Base-by-base conservation (phyloP, 192 early-diverging fungal species). In the Linnemannia zychae region DNA sequence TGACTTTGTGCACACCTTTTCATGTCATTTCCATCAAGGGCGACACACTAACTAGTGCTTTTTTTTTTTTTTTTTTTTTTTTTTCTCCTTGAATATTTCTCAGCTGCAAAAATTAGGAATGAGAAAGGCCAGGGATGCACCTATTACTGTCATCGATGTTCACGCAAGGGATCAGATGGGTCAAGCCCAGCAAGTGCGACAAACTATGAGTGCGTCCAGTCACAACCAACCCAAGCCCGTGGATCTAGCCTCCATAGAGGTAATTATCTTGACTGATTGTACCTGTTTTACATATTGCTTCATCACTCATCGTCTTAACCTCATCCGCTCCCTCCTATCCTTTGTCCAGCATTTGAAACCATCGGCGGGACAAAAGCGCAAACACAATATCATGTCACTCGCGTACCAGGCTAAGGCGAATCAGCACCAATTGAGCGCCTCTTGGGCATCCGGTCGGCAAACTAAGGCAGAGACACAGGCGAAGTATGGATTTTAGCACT, bases 381-480 rank as follows among this genome's bases (percentile, higher is more conserved):
- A 93, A 74, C 92, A 95, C 87, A 96, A 96, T 74, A 91, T 95
- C 74, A 93, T 95, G 92, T 94, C 92, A 36, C 78, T 96, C 47
- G 95, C 95, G 15, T 89, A 91, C 65, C 92, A 95, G 79, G 93
- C 95, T n/a, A 90, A 92, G 68, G 92, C 90, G 31, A 94, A 92
- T 71, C 91, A 93, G 70, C 82, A 84, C 40, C 89, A 91, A 57
- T 65, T 96, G 40, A 90, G 90, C 33, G 94, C 94, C 71, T 81
- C 87, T 13, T 91, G 91, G 87, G 94, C 94, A 37, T 87, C 89
- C 2, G 90, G 92, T 71, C 88, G 90, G 28, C 90, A 87, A 38
- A 91, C 94, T 17, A 95, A 93, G 60, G 88, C 91, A 71, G 94
- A 93, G 74, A 91, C 94, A 1, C 90, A 90, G 37, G 86, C 89